A percentile compares a stretch with the other conserved stretches of the same genome.
Evolutionary conservation across 805 yeast genomes (phyloP).

Genomic region (Nakazawaea populi): DNA sequence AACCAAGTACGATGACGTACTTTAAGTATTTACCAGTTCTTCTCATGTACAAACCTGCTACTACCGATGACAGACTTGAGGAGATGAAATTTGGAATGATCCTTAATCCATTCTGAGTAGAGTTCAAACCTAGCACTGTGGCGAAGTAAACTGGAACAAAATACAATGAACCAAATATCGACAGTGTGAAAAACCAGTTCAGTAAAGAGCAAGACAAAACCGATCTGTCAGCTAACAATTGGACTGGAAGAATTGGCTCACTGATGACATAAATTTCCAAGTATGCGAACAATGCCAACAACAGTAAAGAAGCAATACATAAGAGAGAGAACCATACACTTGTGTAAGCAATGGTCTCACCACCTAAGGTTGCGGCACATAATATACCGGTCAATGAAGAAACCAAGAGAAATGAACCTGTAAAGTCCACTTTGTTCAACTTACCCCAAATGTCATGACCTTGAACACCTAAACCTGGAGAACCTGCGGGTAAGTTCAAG

Average conservation of each 20-base stretch:
- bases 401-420: conserved; percentile 58
- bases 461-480: conserved; percentile 48
- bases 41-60: conserved; percentile 62
- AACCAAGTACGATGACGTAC: conserved; percentile 36
- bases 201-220: conserved; percentile 59
- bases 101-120: conserved; percentile 48
- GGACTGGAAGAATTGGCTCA: conserved; percentile 60
- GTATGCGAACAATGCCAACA: conserved; percentile 37
- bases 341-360: conserved; percentile 44
- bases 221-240: conserved; percentile 48
- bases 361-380: conserved; percentile 63
- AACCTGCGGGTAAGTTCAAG: conserved; percentile 37
- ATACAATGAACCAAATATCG: conserved; percentile 38
- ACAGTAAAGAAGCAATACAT: conserved; percentile 12
- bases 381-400: conserved; percentile 48
- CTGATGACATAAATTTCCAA: conserved; percentile 45
- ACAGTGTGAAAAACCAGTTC: conserved; percentile 55
- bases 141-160: conserved; percentile 59
- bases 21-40: conserved; percentile 58
- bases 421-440: conserved; percentile 55
- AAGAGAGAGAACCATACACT: conserved; percentile 28
- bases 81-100: conserved; percentile 57
- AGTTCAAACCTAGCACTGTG: conserved; percentile 44
- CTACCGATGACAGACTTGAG: conserved; percentile 60
- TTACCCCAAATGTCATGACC: conserved; percentile 39